Percentiles rank a stretch among this genome's conserved stretches.
phyloP scores from a whole-genome alignment of 2,329 filamentous ascomycete genomes.

The Cercospora brassicicola region DNA sequence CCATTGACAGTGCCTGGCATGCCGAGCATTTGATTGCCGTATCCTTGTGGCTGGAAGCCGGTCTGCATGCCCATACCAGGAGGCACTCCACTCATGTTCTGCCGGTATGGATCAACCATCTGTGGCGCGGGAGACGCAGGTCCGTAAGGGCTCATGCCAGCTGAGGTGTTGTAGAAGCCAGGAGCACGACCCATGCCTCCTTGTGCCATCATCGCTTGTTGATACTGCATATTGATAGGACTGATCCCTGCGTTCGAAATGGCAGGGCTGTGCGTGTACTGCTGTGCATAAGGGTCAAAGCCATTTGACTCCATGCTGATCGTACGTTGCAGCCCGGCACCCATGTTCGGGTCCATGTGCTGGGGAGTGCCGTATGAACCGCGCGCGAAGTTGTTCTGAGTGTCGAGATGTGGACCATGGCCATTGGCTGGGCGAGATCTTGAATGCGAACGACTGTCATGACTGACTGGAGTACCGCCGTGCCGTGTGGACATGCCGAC shows the following conservation, averaged over 20 bases:
- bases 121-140: slow-evolving; percentile 32
- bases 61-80: slow-evolving; percentile 40
- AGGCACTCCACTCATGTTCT: slow-evolving; percentile 39
- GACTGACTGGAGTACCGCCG: slow-evolving; percentile 41
- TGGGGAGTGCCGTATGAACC: slow-evolving; percentile 40
- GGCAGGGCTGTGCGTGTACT: slow-evolving; percentile 41
- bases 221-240: slow-evolving; percentile 54
- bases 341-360: slow-evolving; percentile 36
- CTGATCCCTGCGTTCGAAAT: slow-evolving; percentile 40
- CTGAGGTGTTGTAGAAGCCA: slow-evolving; percentile 34
- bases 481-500: slow-evolving; percentile 73
- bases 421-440: slow-evolving; percentile 38
- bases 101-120: slow-evolving; percentile 47
- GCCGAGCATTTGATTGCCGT: slow-evolving; percentile 32
- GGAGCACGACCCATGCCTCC: slow-evolving; percentile 38
- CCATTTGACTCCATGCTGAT: slow-evolving; percentile 52
- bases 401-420: slow-evolving; percentile 38
- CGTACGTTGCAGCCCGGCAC: slow-evolving; percentile 45
- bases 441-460: slow-evolving; percentile 40
- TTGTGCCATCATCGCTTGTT: slow-evolving; percentile 54
- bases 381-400: slow-evolving; percentile 37
- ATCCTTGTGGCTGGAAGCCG: slow-evolving; percentile 32
- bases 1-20: slow-evolving; percentile 32
- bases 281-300: slow-evolving; percentile 49
- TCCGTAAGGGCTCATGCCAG: slow-evolving; percentile 30